These are phyloP conservation scores for Blastobotrys ciferrii DNA, from an alignment of 1,139 yeast genomes.

Conservation along the genomic window DNA sequence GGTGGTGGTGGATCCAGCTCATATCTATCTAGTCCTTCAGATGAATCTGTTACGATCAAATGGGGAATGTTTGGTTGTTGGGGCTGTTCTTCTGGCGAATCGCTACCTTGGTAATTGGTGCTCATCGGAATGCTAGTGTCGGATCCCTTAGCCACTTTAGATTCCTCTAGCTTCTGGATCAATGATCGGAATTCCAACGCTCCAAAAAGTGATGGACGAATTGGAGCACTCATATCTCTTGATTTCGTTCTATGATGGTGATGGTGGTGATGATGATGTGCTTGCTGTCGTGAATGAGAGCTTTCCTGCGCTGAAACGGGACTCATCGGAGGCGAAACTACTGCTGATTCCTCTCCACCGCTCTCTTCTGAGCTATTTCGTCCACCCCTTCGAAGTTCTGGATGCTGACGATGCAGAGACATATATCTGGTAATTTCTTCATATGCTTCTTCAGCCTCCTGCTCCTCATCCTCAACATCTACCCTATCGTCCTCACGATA, in stretches of 20 bases:
- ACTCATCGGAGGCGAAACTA: background rate
- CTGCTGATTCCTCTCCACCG: background rate
- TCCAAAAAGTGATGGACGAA: conserved; percentile 45
- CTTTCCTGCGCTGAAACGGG: conserved; percentile 2
- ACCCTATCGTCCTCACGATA: conserved; percentile 1
- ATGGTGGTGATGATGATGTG: background rate
- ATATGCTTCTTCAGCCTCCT: conserved; percentile 29
- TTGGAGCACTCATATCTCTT: conserved; percentile 23
- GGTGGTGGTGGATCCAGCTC: conserved; percentile 4
- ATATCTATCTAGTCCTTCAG: background rate
- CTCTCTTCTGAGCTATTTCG: background rate
- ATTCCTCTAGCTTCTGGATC: conserved; percentile 24
- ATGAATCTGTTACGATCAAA: background rate
- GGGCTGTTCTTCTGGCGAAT: background rate
- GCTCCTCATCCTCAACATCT: conserved; percentile 14
- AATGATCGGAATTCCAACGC: conserved; percentile 43
- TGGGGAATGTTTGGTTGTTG: background rate
- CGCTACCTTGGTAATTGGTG: background rate
- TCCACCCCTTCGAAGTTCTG: background rate
- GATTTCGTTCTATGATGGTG: conserved; percentile 3
- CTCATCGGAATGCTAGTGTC: conserved; percentile 5
- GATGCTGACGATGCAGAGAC: conserved; percentile 24
- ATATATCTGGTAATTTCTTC: conserved; percentile 31
- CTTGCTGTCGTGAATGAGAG: conserved; percentile 10
- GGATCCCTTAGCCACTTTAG: conserved; percentile 12